Evolutionary conservation across 768 basidiomycete genomes (phyloP).

Genomic region (Agrocybe pediades): DNA sequence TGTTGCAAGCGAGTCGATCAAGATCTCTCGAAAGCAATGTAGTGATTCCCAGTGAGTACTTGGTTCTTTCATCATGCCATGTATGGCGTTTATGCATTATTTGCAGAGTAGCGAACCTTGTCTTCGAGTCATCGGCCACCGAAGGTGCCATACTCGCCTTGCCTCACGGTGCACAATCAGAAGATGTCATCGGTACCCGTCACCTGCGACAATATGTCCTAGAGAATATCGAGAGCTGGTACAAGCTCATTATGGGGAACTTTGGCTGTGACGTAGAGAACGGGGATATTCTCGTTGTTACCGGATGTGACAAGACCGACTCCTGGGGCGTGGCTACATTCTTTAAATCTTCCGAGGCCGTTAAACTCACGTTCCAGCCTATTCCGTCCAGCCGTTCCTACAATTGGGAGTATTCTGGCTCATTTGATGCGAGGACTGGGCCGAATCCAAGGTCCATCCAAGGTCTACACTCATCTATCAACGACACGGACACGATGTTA

Average conservation of each 20-base stretch:
- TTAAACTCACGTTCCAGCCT: constrained; percentile 4
- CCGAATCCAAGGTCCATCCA: background rate
- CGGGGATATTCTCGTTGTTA: constrained; percentile 20
- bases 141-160: constrained; percentile 22
- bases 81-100: background rate
- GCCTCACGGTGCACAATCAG: constrained; percentile 16
- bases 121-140: constrained; percentile 12
- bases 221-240: constrained; percentile 17
- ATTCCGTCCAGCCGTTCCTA: background rate
- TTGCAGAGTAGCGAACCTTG: background rate
- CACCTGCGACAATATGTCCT: constrained; percentile 11
- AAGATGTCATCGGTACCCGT: constrained; percentile 5
- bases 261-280: constrained; percentile 16
- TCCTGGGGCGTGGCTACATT: constrained; percentile 22
- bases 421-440: constrained; percentile 2
- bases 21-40: background rate
- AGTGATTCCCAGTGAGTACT: background rate
- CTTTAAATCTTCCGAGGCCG: background rate
- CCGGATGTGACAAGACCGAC: constrained; percentile 15
- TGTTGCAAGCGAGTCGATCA: constrained; percentile 6
- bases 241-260: constrained; percentile 13
- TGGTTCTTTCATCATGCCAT: background rate
- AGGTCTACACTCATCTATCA: background rate
- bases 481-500: background rate
- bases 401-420: constrained; percentile 7